Evolutionary conservation across 2,329 filamentous ascomycete genomes (phyloP), one percentile per base, ranked within the genome.

Genomic region (Proliferodiscus dingleyae): DNA sequence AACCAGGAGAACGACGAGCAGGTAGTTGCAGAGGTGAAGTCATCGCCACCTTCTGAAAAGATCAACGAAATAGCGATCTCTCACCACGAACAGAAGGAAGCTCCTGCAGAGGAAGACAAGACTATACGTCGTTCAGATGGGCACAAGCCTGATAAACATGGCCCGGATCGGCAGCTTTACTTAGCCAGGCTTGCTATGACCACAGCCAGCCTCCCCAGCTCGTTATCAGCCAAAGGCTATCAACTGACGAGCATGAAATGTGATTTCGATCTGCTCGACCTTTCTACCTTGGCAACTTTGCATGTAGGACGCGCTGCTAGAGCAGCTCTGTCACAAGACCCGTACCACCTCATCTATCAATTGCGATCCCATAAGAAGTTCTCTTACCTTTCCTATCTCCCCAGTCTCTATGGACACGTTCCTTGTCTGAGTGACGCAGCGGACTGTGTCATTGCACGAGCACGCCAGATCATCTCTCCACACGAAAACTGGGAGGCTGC

Each of bases 371-470:
- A 52, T 21, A 54, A 57, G 30, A 50, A 61, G 29, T 58, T 49
- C 49, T 60, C 60, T 4, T 62, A 59, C 37, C 37, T 62, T 9
- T 52, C 52, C 10, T 63, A 52, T 43, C 29, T 63, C 16, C 60
- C 59, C 2, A 54, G 47, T 39, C 49, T 51, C 13, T 62, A 57
- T 41, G 57, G 54, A 6, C 52, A 58, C 15, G 54, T 45, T 9
- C 15, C 43, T 13, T 60, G 56, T 33, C 39, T 63, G n/a, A 55
- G 52, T 18, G 50, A 56, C 45, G 60, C 60, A 16, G 49, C 51
- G 2, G 48, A 54, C 33, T 63, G 59, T 52, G 55, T 62, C 5
- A 52, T 60, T 30, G 55, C 55, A 16, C 50, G 59, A 15, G 56
- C 57, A 16, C 51, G 54, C 7, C 54, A 61, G 24, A 54, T 59